A percentile compares a stretch with the other conserved stretches of the same genome.
Conservation (phyloP, 2,329 filamentous ascomycete genomes). For the Dryadomyces quercivorus region DNA sequence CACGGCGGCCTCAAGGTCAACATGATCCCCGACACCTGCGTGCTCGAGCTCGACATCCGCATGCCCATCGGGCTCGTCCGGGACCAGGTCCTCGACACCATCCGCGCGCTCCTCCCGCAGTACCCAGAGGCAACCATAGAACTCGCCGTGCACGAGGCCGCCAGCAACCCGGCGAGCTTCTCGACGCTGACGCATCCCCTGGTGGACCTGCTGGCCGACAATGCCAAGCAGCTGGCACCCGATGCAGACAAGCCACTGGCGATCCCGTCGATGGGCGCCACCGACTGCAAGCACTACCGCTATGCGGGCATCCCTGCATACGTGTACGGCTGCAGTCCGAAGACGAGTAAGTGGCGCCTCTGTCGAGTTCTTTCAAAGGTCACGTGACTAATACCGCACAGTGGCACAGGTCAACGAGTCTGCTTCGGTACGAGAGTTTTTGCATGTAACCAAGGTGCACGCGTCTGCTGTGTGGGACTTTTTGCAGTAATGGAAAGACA, state of each 20-base stretch:
- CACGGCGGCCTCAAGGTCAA: constrained; percentile 5
- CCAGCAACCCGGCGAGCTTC: constrained; percentile 8
- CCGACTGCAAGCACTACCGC: constrained; percentile 9
- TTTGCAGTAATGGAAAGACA: neutral
- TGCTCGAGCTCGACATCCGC: constrained; percentile 4
- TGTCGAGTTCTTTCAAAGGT: no score
- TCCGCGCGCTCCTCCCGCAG: neutral
- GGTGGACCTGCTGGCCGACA: constrained; percentile 1
- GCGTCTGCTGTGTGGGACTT: constrained; percentile 3
- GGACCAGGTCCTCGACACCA: neutral
- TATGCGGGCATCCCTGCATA: constrained; percentile 7
- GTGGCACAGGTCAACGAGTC: constrained; percentile 11
- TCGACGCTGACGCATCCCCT: constrained; percentile 4
- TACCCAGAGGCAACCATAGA: neutral
- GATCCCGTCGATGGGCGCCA: constrained; percentile 9
- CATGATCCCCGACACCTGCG: constrained; percentile 6
- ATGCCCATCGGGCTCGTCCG: constrained; percentile 5
- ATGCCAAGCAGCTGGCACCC: neutral
- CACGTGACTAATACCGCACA: neutral
- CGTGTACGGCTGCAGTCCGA: constrained; percentile 6
- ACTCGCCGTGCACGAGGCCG: constrained; percentile 3
- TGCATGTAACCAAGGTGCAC: constrained; percentile 8
- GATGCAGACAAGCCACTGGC: constrained; percentile 1
- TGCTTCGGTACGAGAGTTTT: constrained; percentile 5
- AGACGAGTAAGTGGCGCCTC: neutral